Evolutionary conservation across 345 rosid species (phyloP).

Genomic region (Geranium rotundifolium): DNA sequence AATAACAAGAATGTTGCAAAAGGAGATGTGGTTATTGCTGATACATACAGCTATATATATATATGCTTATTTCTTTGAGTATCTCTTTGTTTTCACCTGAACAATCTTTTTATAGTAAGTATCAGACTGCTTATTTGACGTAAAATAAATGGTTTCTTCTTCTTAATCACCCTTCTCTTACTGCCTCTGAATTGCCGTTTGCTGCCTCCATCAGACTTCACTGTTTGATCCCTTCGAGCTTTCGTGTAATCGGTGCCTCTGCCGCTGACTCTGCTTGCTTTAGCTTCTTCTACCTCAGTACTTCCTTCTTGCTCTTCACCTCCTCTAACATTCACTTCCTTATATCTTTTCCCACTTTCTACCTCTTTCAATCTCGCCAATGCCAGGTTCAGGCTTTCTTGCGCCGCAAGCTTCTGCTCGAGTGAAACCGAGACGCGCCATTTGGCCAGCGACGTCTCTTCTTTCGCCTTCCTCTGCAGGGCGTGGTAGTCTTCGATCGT

Average conservation of each 20-base stretch:
- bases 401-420: slow-evolving; percentile 39
- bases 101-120: slow-evolving; percentile 14
- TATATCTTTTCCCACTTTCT: neutral
- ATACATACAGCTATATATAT: too few relatives aligned
- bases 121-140: slow-evolving; percentile 15
- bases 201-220: slow-evolving; percentile 5
- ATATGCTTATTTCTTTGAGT: too few relatives aligned
- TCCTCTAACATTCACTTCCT: slow-evolving; percentile 4
- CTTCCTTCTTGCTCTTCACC: neutral
- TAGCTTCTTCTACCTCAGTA: slow-evolving; percentile 12
- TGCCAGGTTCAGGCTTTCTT: slow-evolving; percentile 22
- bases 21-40: too few relatives aligned
- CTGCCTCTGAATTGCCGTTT: slow-evolving; percentile 5
- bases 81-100: slow-evolving; percentile 5
- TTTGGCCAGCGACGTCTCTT: slow-evolving; percentile 27
- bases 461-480: slow-evolving; percentile 27
- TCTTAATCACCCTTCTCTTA: slow-evolving; percentile 11
- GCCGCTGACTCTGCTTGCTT: slow-evolving; percentile 6
- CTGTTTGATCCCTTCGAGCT: slow-evolving; percentile 6
- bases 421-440: slow-evolving; percentile 33
- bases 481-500: slow-evolving; percentile 26
- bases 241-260: slow-evolving; percentile 15
- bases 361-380: slow-evolving; percentile 19
- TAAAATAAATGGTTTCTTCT: slow-evolving; percentile 17
- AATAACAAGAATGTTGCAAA: too few relatives aligned